A percentile compares a stretch with the other conserved stretches of the same genome.
phyloP scores from a whole-genome alignment of 768 basidiomycete genomes.

The Tephrocybe sp. region DNA sequence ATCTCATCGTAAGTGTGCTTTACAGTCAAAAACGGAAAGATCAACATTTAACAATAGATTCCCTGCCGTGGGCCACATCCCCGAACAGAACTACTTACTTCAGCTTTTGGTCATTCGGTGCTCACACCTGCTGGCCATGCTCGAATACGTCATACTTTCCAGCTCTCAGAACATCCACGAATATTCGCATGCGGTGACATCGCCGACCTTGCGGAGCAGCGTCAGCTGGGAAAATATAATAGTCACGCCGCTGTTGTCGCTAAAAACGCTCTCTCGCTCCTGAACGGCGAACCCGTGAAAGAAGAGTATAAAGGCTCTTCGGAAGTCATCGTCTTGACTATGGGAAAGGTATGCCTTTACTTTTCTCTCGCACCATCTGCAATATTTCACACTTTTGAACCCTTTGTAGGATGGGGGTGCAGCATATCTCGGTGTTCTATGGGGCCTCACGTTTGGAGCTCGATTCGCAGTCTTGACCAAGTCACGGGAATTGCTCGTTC shows the following conservation, averaged over 20 bases:
- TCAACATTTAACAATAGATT: constrained; percentile 22
- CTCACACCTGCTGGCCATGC: constrained; percentile 42
- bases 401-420: constrained; percentile 37
- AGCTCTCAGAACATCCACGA: constrained; percentile 44
- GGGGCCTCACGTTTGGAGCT: constrained; percentile 46
- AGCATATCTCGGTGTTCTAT: constrained; percentile 39
- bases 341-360: constrained; percentile 48
- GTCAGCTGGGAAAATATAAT: constrained; percentile 44
- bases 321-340: constrained; percentile 55
- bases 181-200: constrained; percentile 70
- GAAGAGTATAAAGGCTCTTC: constrained; percentile 43
- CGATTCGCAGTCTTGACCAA: constrained; percentile 41
- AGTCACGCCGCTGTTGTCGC: constrained; percentile 44
- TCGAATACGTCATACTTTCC: constrained; percentile 55
- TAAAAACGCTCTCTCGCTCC: constrained; percentile 45
- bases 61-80: constrained; percentile 40
- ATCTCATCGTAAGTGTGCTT: constrained; percentile 50
- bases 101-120: constrained; percentile 33
- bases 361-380: neutral
- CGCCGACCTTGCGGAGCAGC: constrained; percentile 62
- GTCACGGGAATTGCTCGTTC: constrained; percentile 30
- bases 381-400: constrained; percentile 6
- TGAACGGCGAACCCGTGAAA: constrained; percentile 30
- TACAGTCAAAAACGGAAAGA: neutral
- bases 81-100: constrained; percentile 47